Conservation (phyloP, 2,329 filamentous ascomycete species). For the Aspergillus melleus region DNA sequence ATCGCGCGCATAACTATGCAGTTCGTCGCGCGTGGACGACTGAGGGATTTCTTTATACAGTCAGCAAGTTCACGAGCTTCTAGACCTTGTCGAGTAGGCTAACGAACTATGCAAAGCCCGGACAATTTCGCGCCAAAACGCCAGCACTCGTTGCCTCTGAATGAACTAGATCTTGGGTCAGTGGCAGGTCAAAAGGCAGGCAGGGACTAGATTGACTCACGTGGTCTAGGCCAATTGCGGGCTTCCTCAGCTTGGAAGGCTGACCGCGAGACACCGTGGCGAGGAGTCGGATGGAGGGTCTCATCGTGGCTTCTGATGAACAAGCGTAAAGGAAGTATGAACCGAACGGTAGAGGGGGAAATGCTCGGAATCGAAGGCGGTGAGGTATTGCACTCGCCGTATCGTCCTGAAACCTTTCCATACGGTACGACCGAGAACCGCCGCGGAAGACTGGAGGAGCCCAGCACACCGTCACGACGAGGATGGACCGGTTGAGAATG, state of each 20-base stretch:
- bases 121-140: conserved; percentile 46
- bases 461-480: background rate
- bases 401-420: conserved; percentile 5
- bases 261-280: conserved; percentile 30
- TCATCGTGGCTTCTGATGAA: conserved; percentile 24
- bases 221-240: conserved; percentile 40
- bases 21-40: conserved; percentile 42
- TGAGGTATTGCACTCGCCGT: background rate
- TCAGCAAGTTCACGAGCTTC: conserved; percentile 1
- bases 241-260: conserved; percentile 37
- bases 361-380: conserved; percentile 14
- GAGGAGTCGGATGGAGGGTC: conserved; percentile 26
- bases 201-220: conserved; percentile 24
- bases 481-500: too few species aligned
- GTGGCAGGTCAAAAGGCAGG: background rate
- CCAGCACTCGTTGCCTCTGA: conserved; percentile 43
- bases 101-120: conserved; percentile 40
- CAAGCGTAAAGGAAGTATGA: background rate
- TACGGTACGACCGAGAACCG: background rate
- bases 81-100: background rate
- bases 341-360: background rate
- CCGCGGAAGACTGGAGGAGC: too few species aligned
- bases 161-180: conserved; percentile 36
- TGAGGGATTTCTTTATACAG: conserved; percentile 36
- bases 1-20: conserved; percentile 43